Conservation (phyloP, 2,329 filamentous ascomycete species). For the Nigrospora osmanthi region DNA sequence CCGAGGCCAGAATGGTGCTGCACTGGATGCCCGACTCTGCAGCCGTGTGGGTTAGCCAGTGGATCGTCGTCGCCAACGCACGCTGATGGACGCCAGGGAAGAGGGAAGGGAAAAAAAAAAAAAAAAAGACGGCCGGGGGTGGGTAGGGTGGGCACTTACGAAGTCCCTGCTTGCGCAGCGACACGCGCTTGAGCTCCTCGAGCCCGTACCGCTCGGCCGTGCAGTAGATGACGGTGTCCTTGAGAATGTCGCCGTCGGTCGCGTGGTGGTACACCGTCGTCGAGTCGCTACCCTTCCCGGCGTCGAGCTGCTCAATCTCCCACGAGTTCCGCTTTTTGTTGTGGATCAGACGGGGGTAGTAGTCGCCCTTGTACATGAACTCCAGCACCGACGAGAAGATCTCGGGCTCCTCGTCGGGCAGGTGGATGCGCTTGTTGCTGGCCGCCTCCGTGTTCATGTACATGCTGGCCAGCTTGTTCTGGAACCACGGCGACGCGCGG, state of each 20-base stretch:
- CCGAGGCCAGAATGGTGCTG: conserved; percentile 76
- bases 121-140: background rate
- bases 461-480: conserved; percentile 52
- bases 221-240: conserved; percentile 88
- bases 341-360: conserved; percentile 75
- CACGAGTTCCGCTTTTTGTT: conserved; percentile 75
- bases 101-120: too few relatives aligned
- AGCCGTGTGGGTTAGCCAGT: conserved; percentile 3
- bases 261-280: conserved; percentile 65
- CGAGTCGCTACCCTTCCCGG: conserved; percentile 43
- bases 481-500: conserved; percentile 71
- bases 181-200: conserved; percentile 75
- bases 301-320: conserved; percentile 62
- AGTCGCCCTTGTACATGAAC: conserved; percentile 90
- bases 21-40: conserved; percentile 71
- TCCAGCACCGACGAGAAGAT: conserved; percentile 87
- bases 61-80: conserved; percentile 2
- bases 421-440: conserved; percentile 61
- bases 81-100: background rate
- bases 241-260: conserved; percentile 62
- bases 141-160: conserved; percentile 43
- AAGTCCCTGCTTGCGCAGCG: conserved; percentile 82
- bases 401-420: conserved; percentile 82
- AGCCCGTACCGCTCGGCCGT: conserved; percentile 78
- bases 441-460: conserved; percentile 54